Evolutionary conservation across 306 rosid genomes (phyloP).

Genomic region (Inga leiocalycina): DNA sequence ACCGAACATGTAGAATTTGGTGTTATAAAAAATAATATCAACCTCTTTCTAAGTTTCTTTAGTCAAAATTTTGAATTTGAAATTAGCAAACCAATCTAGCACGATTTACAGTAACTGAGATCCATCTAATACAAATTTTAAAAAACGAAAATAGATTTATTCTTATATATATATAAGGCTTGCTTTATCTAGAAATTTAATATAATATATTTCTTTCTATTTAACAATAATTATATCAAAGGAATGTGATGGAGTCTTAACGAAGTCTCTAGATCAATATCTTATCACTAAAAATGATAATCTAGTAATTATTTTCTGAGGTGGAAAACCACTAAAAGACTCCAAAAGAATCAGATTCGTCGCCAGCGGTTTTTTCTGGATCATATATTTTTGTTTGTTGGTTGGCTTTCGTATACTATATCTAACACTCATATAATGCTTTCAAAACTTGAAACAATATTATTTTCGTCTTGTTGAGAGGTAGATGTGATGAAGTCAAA

Average conservation of each 20-base stretch:
- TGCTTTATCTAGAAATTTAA: too few species aligned
- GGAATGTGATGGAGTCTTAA: background rate
- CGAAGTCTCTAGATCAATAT: background rate
- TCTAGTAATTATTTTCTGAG: background rate
- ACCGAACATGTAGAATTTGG: too few species aligned
- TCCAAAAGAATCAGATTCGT: conserved; percentile 7
- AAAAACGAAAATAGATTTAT: too few species aligned
- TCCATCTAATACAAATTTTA: too few species aligned
- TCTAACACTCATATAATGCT: conserved; percentile 30
- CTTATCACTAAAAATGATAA: background rate
- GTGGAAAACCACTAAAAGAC: conserved; percentile 33
- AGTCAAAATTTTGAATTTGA: too few species aligned
- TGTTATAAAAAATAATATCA: too few species aligned
- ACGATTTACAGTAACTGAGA: background rate
- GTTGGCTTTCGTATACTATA: conserved; percentile 25
- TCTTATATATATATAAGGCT: too few species aligned
- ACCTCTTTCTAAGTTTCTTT: too few species aligned
- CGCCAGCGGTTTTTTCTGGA: conserved; percentile 27
- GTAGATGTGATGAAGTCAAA: conserved; percentile 38
- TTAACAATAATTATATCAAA: background rate
- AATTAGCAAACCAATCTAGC: background rate
- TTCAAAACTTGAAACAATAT: conserved; percentile 8
- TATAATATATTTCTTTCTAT: too few species aligned
- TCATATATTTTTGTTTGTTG: conserved; percentile 40
- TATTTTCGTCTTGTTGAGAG: conserved; percentile 13